A percentile compares a stretch with the other conserved stretches of the same genome.
Conservation (phyloP, 306 rosid genomes). For the Cucurbita moschata region DNA sequence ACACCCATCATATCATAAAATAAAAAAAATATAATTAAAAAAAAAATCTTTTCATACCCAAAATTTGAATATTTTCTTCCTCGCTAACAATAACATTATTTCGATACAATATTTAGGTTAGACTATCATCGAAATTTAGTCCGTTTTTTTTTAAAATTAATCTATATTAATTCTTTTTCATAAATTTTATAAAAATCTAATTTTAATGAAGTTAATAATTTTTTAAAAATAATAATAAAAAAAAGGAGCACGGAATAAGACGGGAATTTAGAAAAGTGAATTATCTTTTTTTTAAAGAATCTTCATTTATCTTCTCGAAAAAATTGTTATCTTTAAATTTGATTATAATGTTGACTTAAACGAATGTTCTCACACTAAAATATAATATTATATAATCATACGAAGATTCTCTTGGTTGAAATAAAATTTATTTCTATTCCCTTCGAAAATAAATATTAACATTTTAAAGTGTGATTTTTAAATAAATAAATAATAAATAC, state of each 20-base stretch:
- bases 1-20: neutral
- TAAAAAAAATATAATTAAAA: neutral
- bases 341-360: neutral
- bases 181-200: too few relatives aligned
- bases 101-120: too few relatives aligned
- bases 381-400: neutral
- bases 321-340: neutral
- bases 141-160: too few relatives aligned
- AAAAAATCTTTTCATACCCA: neutral
- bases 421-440: neutral
- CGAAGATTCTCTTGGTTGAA: neutral
- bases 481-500: neutral
- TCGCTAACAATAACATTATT: neutral
- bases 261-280: neutral
- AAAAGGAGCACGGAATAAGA: neutral
- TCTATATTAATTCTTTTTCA: too few relatives aligned
- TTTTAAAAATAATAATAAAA: too few relatives aligned
- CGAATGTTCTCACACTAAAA: neutral
- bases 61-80: neutral
- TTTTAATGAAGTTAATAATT: too few relatives aligned
- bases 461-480: neutral
- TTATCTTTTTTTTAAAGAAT: slow-evolving; percentile 2
- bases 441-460: neutral
- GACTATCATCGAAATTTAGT: too few relatives aligned
- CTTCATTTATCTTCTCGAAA: neutral